Base-by-base conservation (phyloP, 2,329 filamentous ascomycete species). In the Cladophialophora exuberans region DNA sequence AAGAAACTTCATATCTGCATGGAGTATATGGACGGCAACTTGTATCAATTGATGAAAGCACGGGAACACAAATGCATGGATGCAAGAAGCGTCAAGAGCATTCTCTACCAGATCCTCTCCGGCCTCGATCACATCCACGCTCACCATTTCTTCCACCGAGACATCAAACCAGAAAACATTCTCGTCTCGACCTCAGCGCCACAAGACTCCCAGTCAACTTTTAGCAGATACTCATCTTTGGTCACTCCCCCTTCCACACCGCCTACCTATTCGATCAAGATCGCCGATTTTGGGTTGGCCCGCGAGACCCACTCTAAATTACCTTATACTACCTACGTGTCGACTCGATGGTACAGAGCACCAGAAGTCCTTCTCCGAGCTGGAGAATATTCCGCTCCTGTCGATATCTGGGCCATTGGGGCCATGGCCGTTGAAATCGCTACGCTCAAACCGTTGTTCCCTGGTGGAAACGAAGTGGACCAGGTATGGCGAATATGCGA, bases 11-110 rank as follows among this genome's bases (percentile, higher is more conserved):
- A 99, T 74, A 99, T 99, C 64, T 87, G 84, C 69, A 99, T 99
- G 94, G 94, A 99, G 76, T 97, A 96, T 74, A 99, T 99, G 94
- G 94, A 99, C 71, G 94, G 94, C 46, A 99, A 99, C 72, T 81
- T 99, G 1, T 99, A 99, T 73, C 94, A 99, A 73, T 77, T 99
- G 61, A 99, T 99, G 94, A 99, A 99, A 78, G 88, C 94, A 48
- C 85, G 94, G 57, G 94, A 99, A 65, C 93, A 97, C 79, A 97
- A 97, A 74, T 88, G 81, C 61, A 81, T 99, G 23, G 94, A 99
- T 68, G 88, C 89, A 51, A 84, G 83, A 58, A 96, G 90, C 66
- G 94, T 99, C 58, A 97, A 99, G 81, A 97, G 93, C 77, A 96
- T 99, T 60, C 80, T 99, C 31, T 97, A 89, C 74, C 94, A 99